Conservation (phyloP, 2,329 filamentous ascomycete genomes). For the Ramichloridium luteum region DNA sequence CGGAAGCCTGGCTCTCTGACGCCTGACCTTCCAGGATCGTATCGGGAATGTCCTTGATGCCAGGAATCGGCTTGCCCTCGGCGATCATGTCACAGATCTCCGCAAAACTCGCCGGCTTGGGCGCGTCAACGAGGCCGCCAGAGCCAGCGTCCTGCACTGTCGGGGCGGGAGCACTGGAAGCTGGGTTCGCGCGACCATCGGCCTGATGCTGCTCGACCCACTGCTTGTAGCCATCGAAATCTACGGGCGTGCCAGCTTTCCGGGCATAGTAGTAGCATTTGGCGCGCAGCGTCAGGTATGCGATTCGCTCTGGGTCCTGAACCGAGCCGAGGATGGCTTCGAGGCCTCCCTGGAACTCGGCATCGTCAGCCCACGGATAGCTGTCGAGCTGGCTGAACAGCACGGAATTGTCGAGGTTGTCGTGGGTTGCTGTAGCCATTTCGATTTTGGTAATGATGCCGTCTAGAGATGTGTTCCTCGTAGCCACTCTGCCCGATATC, state of each 20-base stretch:
- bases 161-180: background rate
- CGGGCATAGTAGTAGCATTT: slow-evolving; percentile 55
- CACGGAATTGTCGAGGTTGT: slow-evolving; percentile 12
- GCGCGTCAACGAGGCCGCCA: slow-evolving; percentile 39
- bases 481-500: no score
- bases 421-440: slow-evolving; percentile 13
- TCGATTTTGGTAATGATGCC: slow-evolving; percentile 27
- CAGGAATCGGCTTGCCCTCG: slow-evolving; percentile 69
- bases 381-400: slow-evolving; percentile 50
- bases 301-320: slow-evolving; percentile 40
- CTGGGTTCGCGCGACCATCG: slow-evolving; percentile 3
- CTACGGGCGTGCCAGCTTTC: slow-evolving; percentile 38
- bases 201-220: slow-evolving; percentile 40
- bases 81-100: slow-evolving; percentile 79
- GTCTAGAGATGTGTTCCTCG: no score
- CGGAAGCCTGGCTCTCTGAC: slow-evolving; percentile 39
- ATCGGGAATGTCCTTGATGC: slow-evolving; percentile 75
- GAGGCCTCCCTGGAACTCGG: slow-evolving; percentile 56
- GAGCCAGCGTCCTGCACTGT: slow-evolving; percentile 1
- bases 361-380: slow-evolving; percentile 57
- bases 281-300: slow-evolving; percentile 51
- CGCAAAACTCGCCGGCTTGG: slow-evolving; percentile 72
- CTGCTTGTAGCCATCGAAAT: slow-evolving; percentile 54
- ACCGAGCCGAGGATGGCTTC: slow-evolving; percentile 50
- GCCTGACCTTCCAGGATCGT: slow-evolving; percentile 63